Conservation (phyloP, 371 early-diverging fungal genomes). For the Fennellomyces sp. region DNA sequence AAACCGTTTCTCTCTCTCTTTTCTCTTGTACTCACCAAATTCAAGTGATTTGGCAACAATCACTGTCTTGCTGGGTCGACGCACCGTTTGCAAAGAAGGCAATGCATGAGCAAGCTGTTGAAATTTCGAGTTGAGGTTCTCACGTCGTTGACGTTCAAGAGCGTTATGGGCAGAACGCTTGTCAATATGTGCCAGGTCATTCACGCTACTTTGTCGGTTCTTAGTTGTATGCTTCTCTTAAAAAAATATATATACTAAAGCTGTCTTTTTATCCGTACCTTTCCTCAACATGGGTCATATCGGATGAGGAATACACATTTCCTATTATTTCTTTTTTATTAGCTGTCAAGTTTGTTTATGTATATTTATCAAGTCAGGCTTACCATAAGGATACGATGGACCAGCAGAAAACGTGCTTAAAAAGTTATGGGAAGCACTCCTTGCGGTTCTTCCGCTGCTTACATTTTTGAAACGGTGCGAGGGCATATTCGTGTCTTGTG, state of each 20-base stretch:
- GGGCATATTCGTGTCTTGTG: slow-evolving; percentile 36
- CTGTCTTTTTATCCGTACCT: not conserved
- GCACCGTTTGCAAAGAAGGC: slow-evolving; percentile 70
- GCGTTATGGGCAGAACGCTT: slow-evolving; percentile 81
- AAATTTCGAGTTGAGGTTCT: slow-evolving; percentile 74
- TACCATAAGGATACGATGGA: slow-evolving; percentile 13
- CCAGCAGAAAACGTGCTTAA: slow-evolving; percentile 10
- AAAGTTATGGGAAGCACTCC: slow-evolving; percentile 25
- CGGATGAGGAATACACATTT: slow-evolving; percentile 4
- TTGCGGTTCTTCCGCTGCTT: slow-evolving; percentile 32
- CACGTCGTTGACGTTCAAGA: slow-evolving; percentile 78
- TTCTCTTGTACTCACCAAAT: slow-evolving; percentile 35
- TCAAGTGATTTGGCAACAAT: slow-evolving; percentile 78
- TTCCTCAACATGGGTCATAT: slow-evolving; percentile 9
- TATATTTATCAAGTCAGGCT: no score
- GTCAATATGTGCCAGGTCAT: slow-evolving; percentile 37
- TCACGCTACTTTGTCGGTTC: not conserved
- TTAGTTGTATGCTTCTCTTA: no score
- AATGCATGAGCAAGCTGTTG: slow-evolving; percentile 78
- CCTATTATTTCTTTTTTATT: slow-evolving; percentile 1
- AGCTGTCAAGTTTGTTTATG: not conserved
- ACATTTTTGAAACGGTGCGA: slow-evolving; percentile 40
- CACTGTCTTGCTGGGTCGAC: slow-evolving; percentile 77
- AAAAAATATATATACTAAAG: not conserved
- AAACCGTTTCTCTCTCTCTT: not conserved